These are phyloP conservation scores for Magnaporthales sp. DNA, from an alignment of 2,329 filamentous ascomycete genomes.

Conservation along the genomic window DNA sequence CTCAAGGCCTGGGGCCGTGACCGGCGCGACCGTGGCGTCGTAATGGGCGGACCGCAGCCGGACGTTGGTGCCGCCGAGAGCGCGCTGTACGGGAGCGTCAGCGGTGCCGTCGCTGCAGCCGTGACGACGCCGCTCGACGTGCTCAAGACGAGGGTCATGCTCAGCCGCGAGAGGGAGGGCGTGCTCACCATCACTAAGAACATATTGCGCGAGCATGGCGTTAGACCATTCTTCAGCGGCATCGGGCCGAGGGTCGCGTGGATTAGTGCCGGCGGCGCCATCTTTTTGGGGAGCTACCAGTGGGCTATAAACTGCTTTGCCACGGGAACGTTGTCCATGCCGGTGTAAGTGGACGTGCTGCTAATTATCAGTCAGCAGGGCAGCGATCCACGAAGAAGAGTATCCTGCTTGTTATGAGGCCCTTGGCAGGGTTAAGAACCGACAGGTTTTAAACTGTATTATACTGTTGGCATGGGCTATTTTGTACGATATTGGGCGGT, in stretches of 20 bases:
- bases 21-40: slow-evolving; percentile 17
- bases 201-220: slow-evolving; percentile 57
- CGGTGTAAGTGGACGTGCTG: background rate
- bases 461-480: background rate
- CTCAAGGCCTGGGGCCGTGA: slow-evolving; percentile 66
- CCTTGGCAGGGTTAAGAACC: background rate
- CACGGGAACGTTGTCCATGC: background rate
- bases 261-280: slow-evolving; percentile 90
- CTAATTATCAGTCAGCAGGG: background rate
- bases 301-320: slow-evolving; percentile 70
- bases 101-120: slow-evolving; percentile 78
- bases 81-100: slow-evolving; percentile 73
- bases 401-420: background rate
- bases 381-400: background rate
- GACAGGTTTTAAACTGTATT: background rate
- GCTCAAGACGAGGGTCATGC: slow-evolving; percentile 93
- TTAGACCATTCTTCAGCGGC: slow-evolving; percentile 64
- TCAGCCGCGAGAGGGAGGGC: slow-evolving; percentile 60
- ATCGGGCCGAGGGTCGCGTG: slow-evolving; percentile 79
- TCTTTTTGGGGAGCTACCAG: slow-evolving; percentile 92
- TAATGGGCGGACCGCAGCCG: slow-evolving; percentile 12
- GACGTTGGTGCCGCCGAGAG: slow-evolving; percentile 67
- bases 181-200: slow-evolving; percentile 50
- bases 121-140: slow-evolving; percentile 92
- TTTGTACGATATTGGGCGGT: background rate